Conservation (phyloP, 495 filamentous ascomycete species). For the Penicillium odoratum region DNA sequence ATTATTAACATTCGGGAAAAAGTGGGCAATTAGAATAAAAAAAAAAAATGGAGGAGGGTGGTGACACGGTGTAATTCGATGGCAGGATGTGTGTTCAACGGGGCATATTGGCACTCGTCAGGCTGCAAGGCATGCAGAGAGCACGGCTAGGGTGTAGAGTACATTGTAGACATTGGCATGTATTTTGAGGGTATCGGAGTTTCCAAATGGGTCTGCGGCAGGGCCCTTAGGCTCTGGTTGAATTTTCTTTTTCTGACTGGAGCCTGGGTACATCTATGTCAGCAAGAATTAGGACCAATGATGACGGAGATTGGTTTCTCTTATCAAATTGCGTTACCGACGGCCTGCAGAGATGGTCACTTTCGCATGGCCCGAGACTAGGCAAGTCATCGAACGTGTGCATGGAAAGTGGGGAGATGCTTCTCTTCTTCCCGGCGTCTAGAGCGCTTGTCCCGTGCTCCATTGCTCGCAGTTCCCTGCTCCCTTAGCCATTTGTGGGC, state of each 20-base stretch:
- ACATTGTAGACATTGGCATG: neutral
- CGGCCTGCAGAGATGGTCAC: constrained; percentile 15
- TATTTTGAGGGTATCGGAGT: constrained; percentile 6
- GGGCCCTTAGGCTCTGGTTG: neutral
- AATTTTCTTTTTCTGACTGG: neutral
- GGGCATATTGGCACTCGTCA: constrained; percentile 27
- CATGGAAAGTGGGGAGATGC: constrained; percentile 21
- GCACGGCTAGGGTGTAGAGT: constrained; percentile 10
- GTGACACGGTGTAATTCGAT: constrained; percentile 31
- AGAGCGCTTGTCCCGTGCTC: constrained; percentile 38
- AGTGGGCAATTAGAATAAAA: neutral
- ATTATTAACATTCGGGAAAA: neutral
- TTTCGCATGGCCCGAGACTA: constrained; percentile 13
- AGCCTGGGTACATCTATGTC: constrained; percentile 19
- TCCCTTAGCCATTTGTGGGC: constrained; percentile 15
- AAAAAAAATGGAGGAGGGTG: constrained; percentile 19
- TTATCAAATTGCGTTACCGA: constrained; percentile 16
- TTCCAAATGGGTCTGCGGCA: constrained; percentile 16
- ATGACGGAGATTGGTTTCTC: constrained; percentile 11
- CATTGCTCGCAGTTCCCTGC: constrained; percentile 9
- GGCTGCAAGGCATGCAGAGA: constrained; percentile 32
- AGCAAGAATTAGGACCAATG: constrained; percentile 29
- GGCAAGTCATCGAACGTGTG: constrained; percentile 29
- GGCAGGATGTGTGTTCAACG: constrained; percentile 20
- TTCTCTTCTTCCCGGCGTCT: constrained; percentile 33